Evolutionary conservation across 352 stramenopile species (phyloP).

Genomic region (Phytopythium kandeliae): DNA sequence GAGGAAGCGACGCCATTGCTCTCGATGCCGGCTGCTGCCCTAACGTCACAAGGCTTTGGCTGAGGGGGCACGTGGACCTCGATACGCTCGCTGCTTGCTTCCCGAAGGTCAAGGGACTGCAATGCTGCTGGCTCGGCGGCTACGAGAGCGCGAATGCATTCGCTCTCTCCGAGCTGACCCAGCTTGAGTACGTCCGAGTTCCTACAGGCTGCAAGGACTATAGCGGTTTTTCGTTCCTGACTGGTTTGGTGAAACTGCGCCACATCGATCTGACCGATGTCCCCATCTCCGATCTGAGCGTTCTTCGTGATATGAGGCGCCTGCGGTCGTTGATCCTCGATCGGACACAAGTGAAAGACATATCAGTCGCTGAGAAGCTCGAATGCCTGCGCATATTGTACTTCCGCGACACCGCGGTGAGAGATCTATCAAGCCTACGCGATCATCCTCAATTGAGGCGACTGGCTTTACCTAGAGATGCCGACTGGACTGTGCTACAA

Average conservation of each 20-base stretch:
- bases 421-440: background rate
- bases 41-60: background rate
- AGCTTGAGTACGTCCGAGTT: background rate
- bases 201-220: background rate
- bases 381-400: background rate
- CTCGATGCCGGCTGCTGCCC: constrained; percentile 1
- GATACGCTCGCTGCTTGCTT: background rate
- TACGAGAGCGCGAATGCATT: background rate
- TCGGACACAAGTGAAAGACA: constrained; percentile 1
- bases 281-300: background rate
- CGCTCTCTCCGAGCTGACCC: background rate
- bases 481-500: background rate
- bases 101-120: background rate
- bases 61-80: background rate
- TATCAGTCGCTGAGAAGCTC: background rate
- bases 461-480: background rate
- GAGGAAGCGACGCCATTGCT: background rate
- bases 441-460: background rate
- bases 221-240: constrained; percentile 2
- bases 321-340: background rate
- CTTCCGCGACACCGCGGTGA: background rate
- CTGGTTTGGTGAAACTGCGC: background rate
- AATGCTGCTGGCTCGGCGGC: background rate
- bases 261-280: constrained; percentile 1
- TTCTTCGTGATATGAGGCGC: constrained; percentile 1